Evolutionary conservation across 1,284 basidiomycete genomes (phyloP), one percentile per base, ranked within the genome.

Genomic region (Hemileia vastatrix): DNA sequence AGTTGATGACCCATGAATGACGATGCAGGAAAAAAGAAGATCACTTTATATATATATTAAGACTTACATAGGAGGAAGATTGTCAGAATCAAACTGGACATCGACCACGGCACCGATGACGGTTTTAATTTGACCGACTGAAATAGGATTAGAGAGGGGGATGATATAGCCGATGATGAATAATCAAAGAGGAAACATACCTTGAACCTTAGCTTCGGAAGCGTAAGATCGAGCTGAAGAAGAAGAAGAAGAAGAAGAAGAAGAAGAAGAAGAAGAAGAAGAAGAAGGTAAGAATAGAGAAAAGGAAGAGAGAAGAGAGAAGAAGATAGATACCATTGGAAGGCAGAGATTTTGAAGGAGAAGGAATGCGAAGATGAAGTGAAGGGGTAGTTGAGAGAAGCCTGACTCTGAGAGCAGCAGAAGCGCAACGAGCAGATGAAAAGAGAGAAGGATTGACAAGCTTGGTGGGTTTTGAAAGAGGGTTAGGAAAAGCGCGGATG

Each of bases 61-160:
- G 43, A 56, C 52, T 51, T 23, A 63, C 60, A 98, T 97, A 69
- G 91, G 86, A 65, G 94, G 94, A 54, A 97, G 88, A 79, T 86
- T 81, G 70, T 77, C 77, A 51, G 70, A 62, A 64, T 75, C 74
- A 68, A 78, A 78, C 79, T 95, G 90, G 70, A 96, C 93, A 79
- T 98, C 94, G 77, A 98, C 94, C 81, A 98, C 94, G 81, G 94
- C 93, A 71, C 78, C 77, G 59, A 78, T 78, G 68, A 78, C 77
- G 62, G 74, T 70, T 66, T 71, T 68, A 66, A 75, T 70, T 33
- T 62, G 58, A 62, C 74, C 74, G 54, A 68, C 65, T 64, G 67
- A 64, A 49, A 68, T 66, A 64, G 23, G 86, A 90, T 90, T 79
- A 92, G 92, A 82, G 92, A 88, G 82, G 13, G 6, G 21, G 21